These are phyloP conservation scores for Sporothrix schenckii DNA, from an alignment of 2,329 filamentous ascomycete species.

Conservation along the genomic window DNA sequence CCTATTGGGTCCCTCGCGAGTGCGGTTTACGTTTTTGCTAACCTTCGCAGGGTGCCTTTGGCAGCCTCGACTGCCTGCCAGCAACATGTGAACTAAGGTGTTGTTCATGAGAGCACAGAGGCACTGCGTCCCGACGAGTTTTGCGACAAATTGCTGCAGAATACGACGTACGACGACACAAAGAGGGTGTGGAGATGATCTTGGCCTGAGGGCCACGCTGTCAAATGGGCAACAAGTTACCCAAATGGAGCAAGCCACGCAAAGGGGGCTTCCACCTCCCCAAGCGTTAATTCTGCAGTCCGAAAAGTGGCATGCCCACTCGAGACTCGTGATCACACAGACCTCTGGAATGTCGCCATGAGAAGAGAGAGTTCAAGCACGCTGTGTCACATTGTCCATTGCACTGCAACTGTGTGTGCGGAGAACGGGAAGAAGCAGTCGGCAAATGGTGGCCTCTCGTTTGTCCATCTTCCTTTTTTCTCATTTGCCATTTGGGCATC, in stretches of 20 bases:
- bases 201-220: too few species aligned
- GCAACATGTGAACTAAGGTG: background rate
- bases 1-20: slow-evolving; percentile 6
- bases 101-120: background rate
- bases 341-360: background rate
- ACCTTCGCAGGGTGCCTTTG: background rate
- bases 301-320: background rate
- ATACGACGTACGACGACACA: background rate
- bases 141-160: slow-evolving; percentile 9
- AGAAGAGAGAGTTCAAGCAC: background rate
- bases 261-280: too few species aligned
- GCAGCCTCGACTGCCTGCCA: slow-evolving; percentile 12
- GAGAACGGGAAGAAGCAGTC: background rate
- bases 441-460: background rate
- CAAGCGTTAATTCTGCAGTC: background rate
- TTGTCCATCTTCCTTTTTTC: background rate
- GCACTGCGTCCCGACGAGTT: background rate
- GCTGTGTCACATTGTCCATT: slow-evolving; percentile 3
- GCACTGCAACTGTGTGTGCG: slow-evolving; percentile 1
- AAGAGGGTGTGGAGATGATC: background rate
- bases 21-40: background rate
- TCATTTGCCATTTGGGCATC: background rate
- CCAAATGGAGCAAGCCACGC: background rate
- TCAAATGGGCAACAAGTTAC: too few species aligned
- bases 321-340: background rate